Evolutionary conservation across 306 rosid genomes (phyloP).

Genomic region (Pyrus bretschneideri): DNA sequence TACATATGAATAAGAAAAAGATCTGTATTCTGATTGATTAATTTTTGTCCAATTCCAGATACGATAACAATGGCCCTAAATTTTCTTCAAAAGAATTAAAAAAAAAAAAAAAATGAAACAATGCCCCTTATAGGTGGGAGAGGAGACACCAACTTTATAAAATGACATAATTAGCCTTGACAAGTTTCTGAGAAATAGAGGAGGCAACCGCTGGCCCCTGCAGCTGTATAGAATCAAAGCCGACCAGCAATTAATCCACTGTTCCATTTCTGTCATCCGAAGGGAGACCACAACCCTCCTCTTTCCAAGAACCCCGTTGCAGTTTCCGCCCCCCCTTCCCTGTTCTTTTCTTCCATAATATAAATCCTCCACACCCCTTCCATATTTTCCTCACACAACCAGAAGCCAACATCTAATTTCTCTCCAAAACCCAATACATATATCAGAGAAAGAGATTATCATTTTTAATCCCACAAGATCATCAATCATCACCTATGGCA

Average conservation of each 20-base stretch:
- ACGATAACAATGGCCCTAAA: too few relatives aligned
- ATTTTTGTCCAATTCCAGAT: too few relatives aligned
- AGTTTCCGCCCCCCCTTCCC: not conserved
- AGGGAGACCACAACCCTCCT: constrained; percentile 11
- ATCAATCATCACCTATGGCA: constrained; percentile 25
- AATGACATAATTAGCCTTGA: constrained; percentile 13
- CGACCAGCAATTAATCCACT: constrained; percentile 36
- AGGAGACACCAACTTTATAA: not conserved
- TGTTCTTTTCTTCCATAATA: not conserved
- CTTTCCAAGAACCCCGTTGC: constrained; percentile 36
- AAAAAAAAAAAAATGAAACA: too few relatives aligned
- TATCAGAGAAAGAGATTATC: not conserved
- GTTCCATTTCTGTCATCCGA: constrained; percentile 52
- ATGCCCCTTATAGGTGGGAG: too few relatives aligned
- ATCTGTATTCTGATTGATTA: too few relatives aligned
- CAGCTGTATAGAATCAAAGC: constrained; percentile 37
- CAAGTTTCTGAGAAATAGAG: constrained; percentile 44
- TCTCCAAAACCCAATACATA: not conserved
- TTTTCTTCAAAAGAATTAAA: not conserved
- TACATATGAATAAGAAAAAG: too few relatives aligned
- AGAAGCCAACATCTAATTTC: not conserved
- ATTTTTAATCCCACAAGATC: not conserved
- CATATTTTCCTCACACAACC: not conserved
- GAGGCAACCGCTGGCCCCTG: constrained; percentile 23
- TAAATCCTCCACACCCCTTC: not conserved